phyloP scores from a whole-genome alignment of 768 basidiomycete genomes.

The Russula dissimulans region DNA sequence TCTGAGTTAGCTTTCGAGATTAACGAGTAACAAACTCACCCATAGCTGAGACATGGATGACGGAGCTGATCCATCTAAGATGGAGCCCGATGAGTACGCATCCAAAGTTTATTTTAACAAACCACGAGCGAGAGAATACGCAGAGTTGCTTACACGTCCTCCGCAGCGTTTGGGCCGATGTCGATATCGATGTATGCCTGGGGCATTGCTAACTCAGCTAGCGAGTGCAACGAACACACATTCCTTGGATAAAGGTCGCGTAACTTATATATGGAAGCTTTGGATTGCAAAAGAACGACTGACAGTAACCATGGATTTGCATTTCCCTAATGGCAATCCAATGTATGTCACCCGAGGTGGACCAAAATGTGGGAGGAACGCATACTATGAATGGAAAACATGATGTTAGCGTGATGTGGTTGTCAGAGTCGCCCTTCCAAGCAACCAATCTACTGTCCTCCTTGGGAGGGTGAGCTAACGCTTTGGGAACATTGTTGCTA shows the following conservation, averaged over 20 bases:
- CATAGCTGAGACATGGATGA: neutral
- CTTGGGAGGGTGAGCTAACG: no score
- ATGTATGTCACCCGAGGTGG: neutral
- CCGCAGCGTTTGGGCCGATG: neutral
- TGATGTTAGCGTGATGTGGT: no score
- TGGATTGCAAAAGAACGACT: neutral
- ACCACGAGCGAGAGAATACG: neutral
- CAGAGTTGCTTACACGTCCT: neutral
- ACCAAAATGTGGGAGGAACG: no score
- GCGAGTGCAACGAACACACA: neutral
- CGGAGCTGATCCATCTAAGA: conserved; percentile 1
- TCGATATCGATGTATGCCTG: neutral
- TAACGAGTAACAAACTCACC: neutral
- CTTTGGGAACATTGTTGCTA: no score
- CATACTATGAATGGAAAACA: no score
- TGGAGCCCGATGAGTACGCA: neutral
- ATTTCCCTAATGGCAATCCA: neutral
- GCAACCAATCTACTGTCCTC: no score
- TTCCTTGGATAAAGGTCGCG: neutral
- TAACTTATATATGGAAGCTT: neutral
- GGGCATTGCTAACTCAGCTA: neutral
- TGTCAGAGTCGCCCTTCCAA: no score
- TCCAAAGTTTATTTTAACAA: neutral
- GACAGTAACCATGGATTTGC: no score
- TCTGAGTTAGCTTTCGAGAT: neutral